Conservation (phyloP, 2,329 filamentous ascomycete genomes). For the Clonostachys chloroleuca region DNA sequence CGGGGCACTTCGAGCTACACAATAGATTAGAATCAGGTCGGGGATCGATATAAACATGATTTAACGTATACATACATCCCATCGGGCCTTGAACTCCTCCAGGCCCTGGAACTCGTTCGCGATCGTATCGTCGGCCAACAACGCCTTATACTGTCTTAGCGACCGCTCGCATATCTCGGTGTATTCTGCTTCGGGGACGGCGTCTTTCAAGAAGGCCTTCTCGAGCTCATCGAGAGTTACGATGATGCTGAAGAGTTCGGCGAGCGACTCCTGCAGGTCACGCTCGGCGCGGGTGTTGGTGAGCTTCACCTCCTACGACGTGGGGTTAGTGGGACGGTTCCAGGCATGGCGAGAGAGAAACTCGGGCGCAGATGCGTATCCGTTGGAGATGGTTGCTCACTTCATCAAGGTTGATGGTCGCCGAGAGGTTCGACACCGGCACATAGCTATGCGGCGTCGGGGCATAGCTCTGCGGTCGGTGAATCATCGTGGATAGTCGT, state of each 20-base stretch:
- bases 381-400: constrained; percentile 34
- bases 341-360: neutral
- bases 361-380: constrained; percentile 2
- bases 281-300: constrained; percentile 82
- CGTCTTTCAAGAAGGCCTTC: constrained; percentile 95
- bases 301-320: constrained; percentile 80
- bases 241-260: constrained; percentile 97
- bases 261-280: constrained; percentile 91
- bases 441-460: constrained; percentile 90
- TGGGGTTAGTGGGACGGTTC: constrained; percentile 11
- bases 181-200: constrained; percentile 86
- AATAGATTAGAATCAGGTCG: neutral
- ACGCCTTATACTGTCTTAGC: constrained; percentile 94
- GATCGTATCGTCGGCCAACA: constrained; percentile 87
- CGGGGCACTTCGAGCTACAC: constrained; percentile 85
- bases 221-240: constrained; percentile 93
- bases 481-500: constrained; percentile 38
- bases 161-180: constrained; percentile 93
- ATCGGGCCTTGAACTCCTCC: constrained; percentile 86
- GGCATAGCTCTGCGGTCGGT: constrained; percentile 73
- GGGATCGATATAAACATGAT: neutral
- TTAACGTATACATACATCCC: constrained; percentile 65
- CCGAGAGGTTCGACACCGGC: constrained; percentile 75
- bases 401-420: constrained; percentile 91
- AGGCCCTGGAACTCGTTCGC: constrained; percentile 81